A percentile compares a stretch with the other conserved stretches of the same genome.
Evolutionary conservation across 2,329 filamentous ascomycete species (phyloP).

Genomic region (Venturia pyrina): DNA sequence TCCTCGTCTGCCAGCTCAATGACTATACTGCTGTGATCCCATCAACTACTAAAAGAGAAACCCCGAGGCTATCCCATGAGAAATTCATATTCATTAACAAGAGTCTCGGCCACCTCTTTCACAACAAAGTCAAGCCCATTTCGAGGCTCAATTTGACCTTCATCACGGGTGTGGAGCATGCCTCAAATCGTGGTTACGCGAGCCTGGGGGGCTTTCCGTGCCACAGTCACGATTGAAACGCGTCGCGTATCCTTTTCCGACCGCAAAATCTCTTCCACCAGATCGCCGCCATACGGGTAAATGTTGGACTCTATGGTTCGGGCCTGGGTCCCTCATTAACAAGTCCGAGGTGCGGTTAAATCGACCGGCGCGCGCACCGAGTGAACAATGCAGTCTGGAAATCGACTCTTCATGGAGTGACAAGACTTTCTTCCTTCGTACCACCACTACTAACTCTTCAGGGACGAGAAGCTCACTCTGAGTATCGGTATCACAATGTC

Average conservation of each 20-base stretch:
- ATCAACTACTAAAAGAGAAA: no score
- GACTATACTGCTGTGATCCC: no score
- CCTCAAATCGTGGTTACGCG: background rate
- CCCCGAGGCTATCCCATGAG: no score
- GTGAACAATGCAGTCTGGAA: background rate
- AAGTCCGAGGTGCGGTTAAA: conserved; percentile 7
- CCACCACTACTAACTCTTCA: background rate
- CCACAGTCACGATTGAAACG: background rate
- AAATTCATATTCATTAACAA: no score
- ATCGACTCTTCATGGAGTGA: background rate
- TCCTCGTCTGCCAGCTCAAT: no score
- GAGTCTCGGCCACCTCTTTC: no score
- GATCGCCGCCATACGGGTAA: background rate
- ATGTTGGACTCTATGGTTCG: background rate
- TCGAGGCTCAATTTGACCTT: background rate
- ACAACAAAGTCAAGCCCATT: background rate
- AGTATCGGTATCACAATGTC: conserved; percentile 18
- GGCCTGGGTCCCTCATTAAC: background rate
- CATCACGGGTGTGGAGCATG: background rate
- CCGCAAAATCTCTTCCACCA: conserved; percentile 5
- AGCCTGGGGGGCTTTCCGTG: background rate
- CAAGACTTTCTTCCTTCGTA: background rate
- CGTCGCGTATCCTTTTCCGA: conserved; percentile 8
- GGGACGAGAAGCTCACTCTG: background rate
- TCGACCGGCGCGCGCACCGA: background rate